A percentile compares a stretch with the other conserved stretches of the same genome.
Conservation (phyloP, 495 filamentous ascomycete genomes). For the Paragyromitra xinjiangensis region DNA sequence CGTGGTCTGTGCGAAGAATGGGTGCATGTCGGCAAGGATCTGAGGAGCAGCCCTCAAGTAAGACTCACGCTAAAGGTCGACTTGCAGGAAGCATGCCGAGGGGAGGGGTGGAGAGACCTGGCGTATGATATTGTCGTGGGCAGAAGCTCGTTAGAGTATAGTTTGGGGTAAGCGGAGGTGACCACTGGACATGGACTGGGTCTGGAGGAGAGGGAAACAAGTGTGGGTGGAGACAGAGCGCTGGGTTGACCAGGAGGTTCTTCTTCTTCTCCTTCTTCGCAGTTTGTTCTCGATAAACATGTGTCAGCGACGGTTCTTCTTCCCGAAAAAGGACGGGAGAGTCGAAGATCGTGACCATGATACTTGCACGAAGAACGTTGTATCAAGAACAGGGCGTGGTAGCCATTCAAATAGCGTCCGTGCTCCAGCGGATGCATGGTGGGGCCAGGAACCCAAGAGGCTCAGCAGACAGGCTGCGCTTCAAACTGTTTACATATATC, state of each 20-base stretch:
- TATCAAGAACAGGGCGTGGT: slow-evolving; percentile 35
- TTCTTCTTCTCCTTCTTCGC: slow-evolving; percentile 3
- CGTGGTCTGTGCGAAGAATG: slow-evolving; percentile 54
- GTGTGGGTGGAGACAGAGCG: slow-evolving; percentile 52
- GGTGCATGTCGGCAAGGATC: slow-evolving; percentile 49
- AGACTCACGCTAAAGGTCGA: slow-evolving; percentile 50
- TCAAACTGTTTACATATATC: slow-evolving; percentile 23
- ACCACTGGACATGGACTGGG: slow-evolving; percentile 42
- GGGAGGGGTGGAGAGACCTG: slow-evolving; percentile 51
- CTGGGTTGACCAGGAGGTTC: slow-evolving; percentile 51
- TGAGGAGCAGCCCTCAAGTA: slow-evolving; percentile 44
- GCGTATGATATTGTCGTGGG: slow-evolving; percentile 50
- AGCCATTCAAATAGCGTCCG: slow-evolving; percentile 46
- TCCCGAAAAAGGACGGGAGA: slow-evolving; percentile 44
- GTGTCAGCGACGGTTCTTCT: slow-evolving; percentile 42
- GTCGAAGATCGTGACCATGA: slow-evolving; percentile 38
- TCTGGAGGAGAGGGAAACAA: slow-evolving; percentile 32
- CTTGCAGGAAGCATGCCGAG: slow-evolving; percentile 49
- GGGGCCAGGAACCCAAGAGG: slow-evolving; percentile 30
- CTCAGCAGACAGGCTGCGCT: slow-evolving; percentile 25
- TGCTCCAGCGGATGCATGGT: slow-evolving; percentile 19
- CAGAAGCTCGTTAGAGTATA: slow-evolving; percentile 33
- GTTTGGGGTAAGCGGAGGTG: slow-evolving; percentile 52
- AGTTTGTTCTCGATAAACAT: slow-evolving; percentile 36
- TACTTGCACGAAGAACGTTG: slow-evolving; percentile 35